Evolutionary conservation across 768 basidiomycete species (phyloP), one percentile per base, ranked within the genome.

Genomic region (Trichaptum fuscoviolaceum): DNA sequence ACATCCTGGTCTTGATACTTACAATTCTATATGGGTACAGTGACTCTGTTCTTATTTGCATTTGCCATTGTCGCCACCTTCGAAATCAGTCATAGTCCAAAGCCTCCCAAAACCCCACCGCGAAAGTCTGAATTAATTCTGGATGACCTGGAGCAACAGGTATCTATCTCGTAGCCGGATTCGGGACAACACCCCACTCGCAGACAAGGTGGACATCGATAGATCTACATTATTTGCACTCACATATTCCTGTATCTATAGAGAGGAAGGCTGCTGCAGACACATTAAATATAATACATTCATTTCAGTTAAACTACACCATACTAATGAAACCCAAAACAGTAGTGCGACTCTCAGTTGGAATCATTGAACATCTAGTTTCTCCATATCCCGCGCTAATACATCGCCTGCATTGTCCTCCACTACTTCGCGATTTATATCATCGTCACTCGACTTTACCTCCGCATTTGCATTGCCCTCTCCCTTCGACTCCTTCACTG

Each of bases 281-380:
- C 26, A 26, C 26, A 61, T 26, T 18, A 15, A 61, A 27, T 61
- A 61, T 20, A 26, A 61, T 61, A 61, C 34, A 61, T 61, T 61
- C 26, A 61, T 52, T 52, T 20, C 12, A 52, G 2, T 3, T 52
- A 52, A 52, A 52, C 42, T 52, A 52, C 10, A 52, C 20, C 3
- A 52, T 15, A 52, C 42, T 12, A 20, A 52, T 52, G 12, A 20
- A 12, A 12, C 42, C 42, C 42, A 52, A 52, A 3, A 52, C 20
- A 20, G 3, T 52, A 52, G 42, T 12, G 20, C 17, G 10, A 52
- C 12, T 52, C 12, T 52, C 20, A 52, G 42, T 12, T 52, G 15
- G 42, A 52, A 12, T 79, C 76, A 85, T 72, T 84, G 79, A 68
- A 90, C 82, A 61, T 83, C 73, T 63, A 91, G 81, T 70, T 87